phyloP scores from a whole-genome alignment of 2,329 filamentous ascomycete genomes.

The Lecanicillium sp. region DNA sequence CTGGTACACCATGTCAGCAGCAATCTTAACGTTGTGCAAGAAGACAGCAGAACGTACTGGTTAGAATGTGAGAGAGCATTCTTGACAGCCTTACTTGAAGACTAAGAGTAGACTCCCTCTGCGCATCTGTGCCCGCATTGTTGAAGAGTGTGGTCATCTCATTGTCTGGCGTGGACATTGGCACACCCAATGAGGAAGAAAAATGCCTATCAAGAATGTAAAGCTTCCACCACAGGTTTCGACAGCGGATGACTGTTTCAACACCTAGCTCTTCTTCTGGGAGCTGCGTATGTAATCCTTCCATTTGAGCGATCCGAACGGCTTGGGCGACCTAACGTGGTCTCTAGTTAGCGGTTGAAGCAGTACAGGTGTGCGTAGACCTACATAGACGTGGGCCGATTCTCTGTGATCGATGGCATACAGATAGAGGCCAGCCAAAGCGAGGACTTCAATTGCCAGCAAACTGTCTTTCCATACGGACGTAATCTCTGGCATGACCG shows the following conservation, averaged over 20 bases:
- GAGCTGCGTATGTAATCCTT: conserved; percentile 30
- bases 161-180: conserved; percentile 27
- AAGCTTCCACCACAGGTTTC: conserved; percentile 31
- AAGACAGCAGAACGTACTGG: conserved; percentile 17
- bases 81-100: conserved; percentile 27
- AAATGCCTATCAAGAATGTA: conserved; percentile 32
- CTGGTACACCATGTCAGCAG: conserved; percentile 11
- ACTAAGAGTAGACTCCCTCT: conserved; percentile 20
- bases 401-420: conserved; percentile 29
- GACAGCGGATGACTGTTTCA: conserved; percentile 22
- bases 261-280: conserved; percentile 25
- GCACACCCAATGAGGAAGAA: conserved; percentile 28
- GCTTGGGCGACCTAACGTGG: conserved; percentile 26
- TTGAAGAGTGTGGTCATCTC: conserved; percentile 28
- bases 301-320: conserved; percentile 30
- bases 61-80: conserved; percentile 25
- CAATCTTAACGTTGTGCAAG: neutral
- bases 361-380: neutral
- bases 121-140: conserved; percentile 17
- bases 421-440: conserved; percentile 26
- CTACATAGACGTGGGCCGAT: conserved; percentile 12
- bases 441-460: conserved; percentile 27
- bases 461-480: conserved; percentile 28
- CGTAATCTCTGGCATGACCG: conserved; percentile 24
- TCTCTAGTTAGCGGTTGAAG: neutral